Conservation (phyloP, 2,329 filamentous ascomycete genomes). For the Sporothrix euskadiensis region DNA sequence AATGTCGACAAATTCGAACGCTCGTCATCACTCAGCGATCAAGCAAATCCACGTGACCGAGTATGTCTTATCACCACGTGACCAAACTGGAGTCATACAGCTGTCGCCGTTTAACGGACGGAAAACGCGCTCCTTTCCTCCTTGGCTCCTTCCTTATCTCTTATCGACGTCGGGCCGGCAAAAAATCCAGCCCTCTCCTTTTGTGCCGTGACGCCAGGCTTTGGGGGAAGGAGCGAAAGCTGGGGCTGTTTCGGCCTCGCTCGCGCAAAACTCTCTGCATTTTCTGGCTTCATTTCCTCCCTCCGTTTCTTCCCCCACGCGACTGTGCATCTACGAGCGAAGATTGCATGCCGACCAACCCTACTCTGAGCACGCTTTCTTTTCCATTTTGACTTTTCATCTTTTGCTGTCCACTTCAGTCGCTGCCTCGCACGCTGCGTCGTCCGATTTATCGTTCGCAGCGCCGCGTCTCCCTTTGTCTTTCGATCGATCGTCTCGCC, state of each 20-base stretch:
- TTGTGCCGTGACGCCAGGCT: conserved; percentile 32
- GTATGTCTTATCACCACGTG: neutral
- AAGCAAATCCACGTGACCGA: neutral
- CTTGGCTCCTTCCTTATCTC: conserved; percentile 29
- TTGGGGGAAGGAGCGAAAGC: conserved; percentile 21
- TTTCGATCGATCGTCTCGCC: neutral
- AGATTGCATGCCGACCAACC: neutral
- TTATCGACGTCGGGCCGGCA: conserved; percentile 34
- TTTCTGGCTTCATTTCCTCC: conserved; percentile 15
- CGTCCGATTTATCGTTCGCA: neutral
- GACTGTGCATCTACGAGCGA: conserved; percentile 8
- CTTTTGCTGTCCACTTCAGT: neutral
- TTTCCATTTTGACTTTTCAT: neutral
- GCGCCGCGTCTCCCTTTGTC: conserved; percentile 18
- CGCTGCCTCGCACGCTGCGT: neutral
- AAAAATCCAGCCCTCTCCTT: conserved; percentile 34
- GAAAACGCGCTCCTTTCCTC: neutral
- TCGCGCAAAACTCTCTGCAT: conserved; percentile 31
- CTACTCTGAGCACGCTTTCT: neutral
- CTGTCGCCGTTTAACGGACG: conserved; percentile 1
- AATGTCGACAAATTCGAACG: too few relatives aligned
- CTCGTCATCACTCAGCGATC: too few relatives aligned
- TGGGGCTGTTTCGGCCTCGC: conserved; percentile 25
- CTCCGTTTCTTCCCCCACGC: conserved; percentile 15
- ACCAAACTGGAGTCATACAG: neutral